Conservation (phyloP, 2,329 filamentous ascomycete species). For the Botrytis fragariae region DNA sequence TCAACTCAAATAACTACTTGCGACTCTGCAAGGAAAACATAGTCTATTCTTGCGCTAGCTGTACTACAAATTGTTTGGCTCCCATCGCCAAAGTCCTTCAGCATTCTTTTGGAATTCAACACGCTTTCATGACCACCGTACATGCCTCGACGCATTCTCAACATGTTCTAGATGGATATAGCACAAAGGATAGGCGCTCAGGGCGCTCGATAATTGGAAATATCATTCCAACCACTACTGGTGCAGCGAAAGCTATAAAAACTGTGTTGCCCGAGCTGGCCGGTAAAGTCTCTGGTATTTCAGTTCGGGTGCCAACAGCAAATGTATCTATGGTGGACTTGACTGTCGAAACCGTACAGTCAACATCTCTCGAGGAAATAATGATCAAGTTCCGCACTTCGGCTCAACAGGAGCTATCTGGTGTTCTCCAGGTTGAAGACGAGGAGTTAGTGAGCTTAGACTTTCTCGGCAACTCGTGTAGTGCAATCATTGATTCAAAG, state of each 20-base stretch:
- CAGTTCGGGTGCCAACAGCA: background rate
- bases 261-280: background rate
- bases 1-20: background rate
- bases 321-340: background rate
- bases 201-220: background rate
- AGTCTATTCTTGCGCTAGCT: background rate
- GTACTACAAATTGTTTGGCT: background rate
- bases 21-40: background rate
- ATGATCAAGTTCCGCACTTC: background rate
- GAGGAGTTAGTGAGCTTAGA: background rate
- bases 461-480: background rate
- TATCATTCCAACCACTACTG: background rate
- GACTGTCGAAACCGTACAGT: background rate
- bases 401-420: background rate
- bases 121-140: background rate
- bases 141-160: background rate
- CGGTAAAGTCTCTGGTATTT: background rate
- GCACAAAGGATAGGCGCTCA: background rate
- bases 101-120: background rate
- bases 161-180: background rate
- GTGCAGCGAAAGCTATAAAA: background rate
- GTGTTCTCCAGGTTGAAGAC: background rate
- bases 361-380: background rate
- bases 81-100: background rate
- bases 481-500: background rate